A percentile compares a stretch with the other conserved stretches of the same genome.
phyloP scores from a whole-genome alignment of 2,329 filamentous ascomycete genomes.

The Gaeumannomyces tritici region DNA sequence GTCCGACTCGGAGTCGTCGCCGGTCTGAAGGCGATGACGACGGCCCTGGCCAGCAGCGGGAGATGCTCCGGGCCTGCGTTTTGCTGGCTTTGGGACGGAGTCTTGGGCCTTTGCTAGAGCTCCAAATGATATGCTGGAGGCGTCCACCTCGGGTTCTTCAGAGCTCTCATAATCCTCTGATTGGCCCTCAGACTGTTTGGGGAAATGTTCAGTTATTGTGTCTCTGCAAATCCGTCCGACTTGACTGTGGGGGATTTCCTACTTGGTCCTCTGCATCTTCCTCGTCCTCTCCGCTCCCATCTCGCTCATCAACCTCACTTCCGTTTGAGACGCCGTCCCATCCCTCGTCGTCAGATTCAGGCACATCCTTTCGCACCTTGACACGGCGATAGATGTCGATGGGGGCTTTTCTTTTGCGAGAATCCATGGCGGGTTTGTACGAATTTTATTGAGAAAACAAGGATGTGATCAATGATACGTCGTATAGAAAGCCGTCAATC shows the following conservation, averaged over 20 bases:
- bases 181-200: conserved; percentile 9
- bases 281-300: conserved; percentile 8
- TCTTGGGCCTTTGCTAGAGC: conserved; percentile 82
- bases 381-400: background rate
- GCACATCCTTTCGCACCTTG: background rate
- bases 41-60: conserved; percentile 13
- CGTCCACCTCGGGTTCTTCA: conserved; percentile 30
- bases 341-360: background rate
- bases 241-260: background rate
- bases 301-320: conserved; percentile 8
- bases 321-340: conserved; percentile 1
- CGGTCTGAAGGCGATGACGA: conserved; percentile 9
- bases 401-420: background rate
- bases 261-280: conserved; percentile 9
- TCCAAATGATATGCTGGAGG: conserved; percentile 69
- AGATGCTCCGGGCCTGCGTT: conserved; percentile 7
- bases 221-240: too few species aligned
- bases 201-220: background rate
- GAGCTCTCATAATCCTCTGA: conserved; percentile 23
- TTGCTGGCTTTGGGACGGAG: conserved; percentile 32
- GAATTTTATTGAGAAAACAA: background rate
- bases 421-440: background rate
- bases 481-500: background rate
- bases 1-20: conserved; percentile 18
- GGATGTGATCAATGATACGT: background rate